Evolutionary conservation across 192 early-diverging fungal species (phyloP), one percentile per base, ranked within the genome.

Genomic region (Coemansia sp.): DNA sequence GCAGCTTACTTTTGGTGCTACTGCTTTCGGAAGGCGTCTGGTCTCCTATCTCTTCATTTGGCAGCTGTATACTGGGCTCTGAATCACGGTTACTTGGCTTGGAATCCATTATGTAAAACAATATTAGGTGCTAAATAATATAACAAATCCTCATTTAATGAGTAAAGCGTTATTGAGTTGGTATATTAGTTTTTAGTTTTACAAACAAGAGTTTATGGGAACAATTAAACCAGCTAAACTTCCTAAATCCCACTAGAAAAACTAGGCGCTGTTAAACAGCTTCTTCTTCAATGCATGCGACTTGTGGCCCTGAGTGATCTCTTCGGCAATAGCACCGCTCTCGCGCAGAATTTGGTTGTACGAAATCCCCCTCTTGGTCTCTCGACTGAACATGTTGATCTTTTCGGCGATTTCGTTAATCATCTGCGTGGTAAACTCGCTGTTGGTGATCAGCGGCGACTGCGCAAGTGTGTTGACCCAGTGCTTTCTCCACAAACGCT

Each of bases 401-500:
- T 79, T 79, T 2, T 73, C 64, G 5, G 76, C 70, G 2, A 79
- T 55, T 53, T 79, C 76, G 53, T 61, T 60, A 50, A 79, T 53
- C 67, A 69, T 79, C n/a, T 69, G 76, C 11, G 76, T 73, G 10
- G 70, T 73, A 41, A 69, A 79, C 56, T 69, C 67, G 56, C 69
- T 72, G 83, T 74, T 87, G 89, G 92, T 88, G 15, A 97, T 77
- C 19, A 98, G 81, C 14, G 94, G 89, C 7, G 94, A 94, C 72
- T 94, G 93, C 15, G 94, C 92, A 23, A 98, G 83, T 6, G 97
- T 98, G 72, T 92, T 92, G 27, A 97, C 89, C 97, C 97, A 98
- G 79, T 98, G 96, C 78, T 97, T 97, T 62, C 95, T 90, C 97
- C 97, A 98, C 67, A 98, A 84, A 59, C 89, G 81, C 66, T 97